Conservation (phyloP, 1,284 basidiomycete genomes). For the Sporisorium graminicola region DNA sequence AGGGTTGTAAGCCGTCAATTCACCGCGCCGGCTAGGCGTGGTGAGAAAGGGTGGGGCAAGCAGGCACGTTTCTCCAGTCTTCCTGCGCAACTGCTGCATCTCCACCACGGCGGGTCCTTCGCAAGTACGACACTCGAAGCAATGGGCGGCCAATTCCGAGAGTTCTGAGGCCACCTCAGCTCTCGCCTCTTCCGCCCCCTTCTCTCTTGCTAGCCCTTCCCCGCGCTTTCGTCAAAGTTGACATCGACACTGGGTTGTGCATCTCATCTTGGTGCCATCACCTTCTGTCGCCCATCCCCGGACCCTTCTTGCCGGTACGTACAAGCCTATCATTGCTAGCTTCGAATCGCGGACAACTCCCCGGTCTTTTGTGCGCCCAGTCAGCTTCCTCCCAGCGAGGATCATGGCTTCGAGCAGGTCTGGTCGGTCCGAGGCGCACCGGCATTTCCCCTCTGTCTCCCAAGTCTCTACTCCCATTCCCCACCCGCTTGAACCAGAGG, state of each 20-base stretch:
- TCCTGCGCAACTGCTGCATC: background rate
- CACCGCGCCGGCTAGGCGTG: slow-evolving; percentile 20
- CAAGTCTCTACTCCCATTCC: background rate
- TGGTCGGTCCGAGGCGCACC: slow-evolving; percentile 44
- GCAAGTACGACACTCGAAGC: slow-evolving; percentile 10
- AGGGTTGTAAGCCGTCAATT: slow-evolving; percentile 28
- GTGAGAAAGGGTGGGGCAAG: slow-evolving; percentile 2
- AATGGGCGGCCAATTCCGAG: too few species aligned
- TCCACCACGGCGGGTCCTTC: background rate
- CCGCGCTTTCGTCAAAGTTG: background rate
- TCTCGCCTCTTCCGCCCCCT: background rate
- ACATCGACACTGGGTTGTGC: background rate
- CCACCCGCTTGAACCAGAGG: background rate
- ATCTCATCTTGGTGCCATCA: slow-evolving; percentile 7
- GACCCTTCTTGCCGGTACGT: slow-evolving; percentile 1
- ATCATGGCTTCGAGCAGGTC: background rate
- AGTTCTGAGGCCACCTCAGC: too few species aligned
- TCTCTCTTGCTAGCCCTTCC: background rate
- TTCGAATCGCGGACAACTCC: background rate
- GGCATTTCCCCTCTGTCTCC: background rate
- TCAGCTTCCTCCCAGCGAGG: background rate
- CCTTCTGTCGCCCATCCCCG: background rate
- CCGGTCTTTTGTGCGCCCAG: background rate
- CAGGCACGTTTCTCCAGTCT: background rate
- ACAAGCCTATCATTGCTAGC: background rate